A percentile compares a stretch with the other conserved stretches of the same genome.
phyloP scores from a whole-genome alignment of 1,139 yeast genomes.

The Saccharomycopsis hybrid region DNA sequence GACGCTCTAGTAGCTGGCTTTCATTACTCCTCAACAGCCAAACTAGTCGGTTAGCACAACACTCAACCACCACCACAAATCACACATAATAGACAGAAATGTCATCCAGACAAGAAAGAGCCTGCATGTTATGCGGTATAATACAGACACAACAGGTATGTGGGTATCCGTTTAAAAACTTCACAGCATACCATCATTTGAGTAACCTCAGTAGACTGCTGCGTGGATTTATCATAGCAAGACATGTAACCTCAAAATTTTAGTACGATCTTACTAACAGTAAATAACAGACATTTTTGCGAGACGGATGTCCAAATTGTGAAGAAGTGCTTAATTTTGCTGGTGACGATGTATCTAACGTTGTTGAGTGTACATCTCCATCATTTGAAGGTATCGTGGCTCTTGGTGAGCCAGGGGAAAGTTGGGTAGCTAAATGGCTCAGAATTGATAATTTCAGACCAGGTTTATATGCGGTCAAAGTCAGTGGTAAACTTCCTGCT shows the following conservation, averaged over 20 bases:
- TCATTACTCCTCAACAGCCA: too few species aligned
- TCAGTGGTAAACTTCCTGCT: constrained; percentile 85
- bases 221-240: too few species aligned
- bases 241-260: too few species aligned
- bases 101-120: constrained; percentile 51
- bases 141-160: constrained; percentile 64
- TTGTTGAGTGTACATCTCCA: constrained; percentile 92
- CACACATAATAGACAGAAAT: constrained; percentile 1
- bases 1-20: too few species aligned
- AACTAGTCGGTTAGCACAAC: too few species aligned
- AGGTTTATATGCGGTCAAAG: constrained; percentile 90
- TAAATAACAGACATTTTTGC: constrained; percentile 48
- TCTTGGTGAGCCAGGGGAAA: constrained; percentile 72
- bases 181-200: not conserved
- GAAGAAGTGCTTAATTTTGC: constrained; percentile 75
- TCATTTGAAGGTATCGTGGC: constrained; percentile 96
- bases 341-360: constrained; percentile 76
- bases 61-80: too few species aligned
- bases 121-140: constrained; percentile 95
- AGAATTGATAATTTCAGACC: constrained; percentile 85
- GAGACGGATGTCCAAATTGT: constrained; percentile 95
- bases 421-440: constrained; percentile 98
- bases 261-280: too few species aligned
- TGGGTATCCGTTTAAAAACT: constrained; percentile 7
- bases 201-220: not conserved